Conservation (phyloP, 1,139 yeast species). For the Saccharomycopsis crataegensis region DNA sequence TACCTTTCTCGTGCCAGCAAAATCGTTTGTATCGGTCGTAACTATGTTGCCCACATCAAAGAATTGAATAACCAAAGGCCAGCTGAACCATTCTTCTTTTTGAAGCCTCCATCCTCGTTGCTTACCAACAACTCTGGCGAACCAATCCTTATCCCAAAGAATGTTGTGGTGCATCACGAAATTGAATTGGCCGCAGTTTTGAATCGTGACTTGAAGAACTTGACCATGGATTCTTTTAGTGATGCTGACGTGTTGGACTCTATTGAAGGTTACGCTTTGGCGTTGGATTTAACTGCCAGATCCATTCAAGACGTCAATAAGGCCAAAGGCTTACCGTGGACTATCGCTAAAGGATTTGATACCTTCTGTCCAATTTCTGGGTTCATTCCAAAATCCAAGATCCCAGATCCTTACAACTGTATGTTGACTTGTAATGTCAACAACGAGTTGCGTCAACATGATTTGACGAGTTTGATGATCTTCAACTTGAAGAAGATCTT, state of each 20-base stretch:
- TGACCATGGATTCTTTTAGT: conserved; percentile 49
- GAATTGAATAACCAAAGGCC: conserved; percentile 82
- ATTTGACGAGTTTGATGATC: conserved; percentile 77
- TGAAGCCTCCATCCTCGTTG: conserved; percentile 73
- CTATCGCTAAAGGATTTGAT: conserved; percentile 93
- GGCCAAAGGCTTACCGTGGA: conserved; percentile 92
- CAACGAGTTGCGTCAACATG: conserved; percentile 65
- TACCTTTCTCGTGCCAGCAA: conserved; percentile 66
- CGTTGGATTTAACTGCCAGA: conserved; percentile 91
- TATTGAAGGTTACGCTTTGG: conserved; percentile 79
- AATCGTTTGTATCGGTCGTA: conserved; percentile 91
- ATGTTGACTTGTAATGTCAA: conserved; percentile 63
- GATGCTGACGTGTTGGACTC: conserved; percentile 64
- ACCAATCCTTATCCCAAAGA: conserved; percentile 76
- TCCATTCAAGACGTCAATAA: conserved; percentile 95
- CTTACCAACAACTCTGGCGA: conserved; percentile 42
- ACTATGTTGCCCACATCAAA: conserved; percentile 88
- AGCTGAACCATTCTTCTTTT: conserved; percentile 78
- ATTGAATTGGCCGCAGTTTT: conserved; percentile 82
- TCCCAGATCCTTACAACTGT: conserved; percentile 71
- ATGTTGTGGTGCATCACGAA: conserved; percentile 82
- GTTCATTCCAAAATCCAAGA: conserved; percentile 55
- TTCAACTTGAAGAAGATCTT: conserved; percentile 79
- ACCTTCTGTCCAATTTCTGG: conserved; percentile 82
- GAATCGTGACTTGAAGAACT: conserved; percentile 54